Base-by-base conservation (phyloP, 495 filamentous ascomycete genomes). In the Geoglossum glabrum region DNA sequence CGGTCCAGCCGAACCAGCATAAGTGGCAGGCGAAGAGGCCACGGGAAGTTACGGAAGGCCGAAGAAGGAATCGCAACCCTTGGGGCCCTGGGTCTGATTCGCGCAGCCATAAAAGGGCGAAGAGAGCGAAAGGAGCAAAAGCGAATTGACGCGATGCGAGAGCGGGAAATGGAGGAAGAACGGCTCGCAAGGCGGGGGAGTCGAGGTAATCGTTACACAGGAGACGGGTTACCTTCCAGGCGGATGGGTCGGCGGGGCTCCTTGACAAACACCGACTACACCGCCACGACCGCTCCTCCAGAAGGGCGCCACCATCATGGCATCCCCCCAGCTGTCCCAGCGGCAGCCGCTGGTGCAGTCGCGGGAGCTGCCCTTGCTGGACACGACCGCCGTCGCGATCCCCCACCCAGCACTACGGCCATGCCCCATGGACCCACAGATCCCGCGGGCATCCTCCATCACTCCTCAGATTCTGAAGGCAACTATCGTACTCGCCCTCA, bases 41-140 rank as follows among this genome's bases (percentile, higher is more conserved):
- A 68, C 9, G 72, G 74, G 19, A 31, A 33, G 21, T 74, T 34
- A 17, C 56, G 79, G 67, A 73, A 71, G 2, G 63, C 78, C 4
- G 74, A 76, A 23, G 80, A 88, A 64, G 81, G 81, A 0, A 61
- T 92, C 28, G 77, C 82, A 33, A 80, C 79, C 1, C 70, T 87
- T 5, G 88, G 88, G 11, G 75, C 76, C 8, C 68, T 77, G 72
- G 71, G 84, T 65, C 69, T 86, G 61, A 67, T 78, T 70, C 67
- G 81, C 67, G 84, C 81, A 65, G 73, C 81, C 62, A 80, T 83
- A 63, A 80, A 75, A 36, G 77, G 78, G 50, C 72, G 77, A 11
- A 76, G 74, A 60, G 77, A 79, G 17, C 71, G 74, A 50, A 80
- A 78, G 62, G 82, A 86, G 55, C 74, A 86, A 45, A 76, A 73